These are phyloP conservation scores for Neonectria ditissima DNA, from an alignment of 2,329 filamentous ascomycete species.

Conservation along the genomic window DNA sequence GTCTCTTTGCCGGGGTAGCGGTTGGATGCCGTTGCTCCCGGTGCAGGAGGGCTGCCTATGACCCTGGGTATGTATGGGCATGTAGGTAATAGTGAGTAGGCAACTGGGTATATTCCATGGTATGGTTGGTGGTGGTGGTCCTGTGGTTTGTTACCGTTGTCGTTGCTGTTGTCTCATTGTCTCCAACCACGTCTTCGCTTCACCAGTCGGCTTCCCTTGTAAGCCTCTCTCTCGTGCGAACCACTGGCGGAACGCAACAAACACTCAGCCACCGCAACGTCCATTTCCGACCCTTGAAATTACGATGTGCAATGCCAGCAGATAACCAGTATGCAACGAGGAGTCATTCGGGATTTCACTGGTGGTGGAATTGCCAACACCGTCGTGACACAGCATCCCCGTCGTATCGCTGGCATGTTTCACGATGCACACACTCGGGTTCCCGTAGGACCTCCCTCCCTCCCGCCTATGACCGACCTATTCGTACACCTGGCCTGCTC, in stretches of 20 bases:
- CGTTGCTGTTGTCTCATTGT: neutral
- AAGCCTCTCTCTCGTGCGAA: conserved; percentile 11
- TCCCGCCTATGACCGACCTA: too few species aligned
- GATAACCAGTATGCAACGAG: conserved; percentile 38
- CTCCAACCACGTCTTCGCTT: neutral
- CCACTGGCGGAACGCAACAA: conserved; percentile 20
- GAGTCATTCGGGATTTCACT: conserved; percentile 44
- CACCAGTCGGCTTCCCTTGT: neutral
- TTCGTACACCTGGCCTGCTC: conserved; percentile 8
- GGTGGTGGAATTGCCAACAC: conserved; percentile 42
- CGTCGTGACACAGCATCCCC: conserved; percentile 37
- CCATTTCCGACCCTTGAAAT: conserved; percentile 27
- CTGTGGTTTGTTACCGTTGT: conserved; percentile 11
- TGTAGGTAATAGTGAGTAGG: neutral
- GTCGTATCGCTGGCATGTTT: conserved; percentile 43
- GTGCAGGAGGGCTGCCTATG: conserved; percentile 23
- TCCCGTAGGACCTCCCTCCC: neutral
- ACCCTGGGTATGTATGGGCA: neutral
- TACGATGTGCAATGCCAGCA: conserved; percentile 40
- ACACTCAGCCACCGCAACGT: conserved; percentile 22
- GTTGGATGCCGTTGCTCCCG: conserved; percentile 21
- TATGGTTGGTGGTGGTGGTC: conserved; percentile 17
- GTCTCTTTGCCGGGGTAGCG: conserved; percentile 10
- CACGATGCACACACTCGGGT: conserved; percentile 28
- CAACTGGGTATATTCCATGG: conserved; percentile 1